Evolutionary conservation across 495 filamentous ascomycete species (phyloP), one percentile per base, ranked within the genome.

Genomic region (Tuber melanosporum): DNA sequence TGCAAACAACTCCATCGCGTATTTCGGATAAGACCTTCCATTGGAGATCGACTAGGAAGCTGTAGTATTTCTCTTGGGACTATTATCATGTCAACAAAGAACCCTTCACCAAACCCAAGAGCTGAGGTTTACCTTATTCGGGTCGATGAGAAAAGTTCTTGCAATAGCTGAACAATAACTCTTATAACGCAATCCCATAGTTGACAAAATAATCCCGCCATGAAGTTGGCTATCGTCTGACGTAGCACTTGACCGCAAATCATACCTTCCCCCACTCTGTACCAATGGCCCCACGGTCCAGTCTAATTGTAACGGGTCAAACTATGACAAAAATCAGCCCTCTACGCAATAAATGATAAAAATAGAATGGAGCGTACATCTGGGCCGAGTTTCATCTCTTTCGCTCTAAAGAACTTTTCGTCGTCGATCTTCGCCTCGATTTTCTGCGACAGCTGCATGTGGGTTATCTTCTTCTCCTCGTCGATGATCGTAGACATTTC

Each of bases 401-500:
- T 91, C 26, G 90, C 91, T 83, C 91, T 89, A 89, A 97, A 98
- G 82, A 95, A 99, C 81, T 96, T 97, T 12, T 88, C 84, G 80
- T 98, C 95, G 78, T 97, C 94, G 72, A 99, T 90, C 84, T 98
- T 98, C 74, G 87, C 87, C 77, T 94, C 91, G 72, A 99, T 91
- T 84, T 94, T 97, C 78, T 91, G 89, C 3, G 92, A 89, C 15
- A 99, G 88, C 32, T 89, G 88, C 79, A 90, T 91, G 84, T 99
- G 95, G 49, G 93, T 95, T 83, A 98, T 93, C 81, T 97, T 97
- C 86, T 97, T 96, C 84, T 97, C 95, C 78, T 92, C 91, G 79
- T 99, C 95, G 75, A 99, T 89, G 72, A 98, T 90, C 76, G 91
- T 91, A 66, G 95, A 97, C 94, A 99, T 98, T 83, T 97, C 93